Percentiles rank a stretch among this genome's conserved stretches.
These are phyloP conservation scores for Penicillium simplicissimum DNA, from an alignment of 495 filamentous ascomycete genomes.

Conservation along the genomic window DNA sequence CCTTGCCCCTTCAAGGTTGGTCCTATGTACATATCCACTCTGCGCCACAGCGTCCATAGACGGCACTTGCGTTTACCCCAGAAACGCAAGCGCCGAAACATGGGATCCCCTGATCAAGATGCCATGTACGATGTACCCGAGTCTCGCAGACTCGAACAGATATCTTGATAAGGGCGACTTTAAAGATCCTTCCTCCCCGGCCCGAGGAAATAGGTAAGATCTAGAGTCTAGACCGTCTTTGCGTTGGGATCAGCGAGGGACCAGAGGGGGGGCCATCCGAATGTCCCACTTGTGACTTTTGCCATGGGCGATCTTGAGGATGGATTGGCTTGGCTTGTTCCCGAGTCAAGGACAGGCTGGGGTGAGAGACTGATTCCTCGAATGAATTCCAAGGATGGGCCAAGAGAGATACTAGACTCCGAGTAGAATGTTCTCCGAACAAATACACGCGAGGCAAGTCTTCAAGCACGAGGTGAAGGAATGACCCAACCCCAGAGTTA, in stretches of 20 bases:
- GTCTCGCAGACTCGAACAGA: neutral
- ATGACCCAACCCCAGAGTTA: neutral
- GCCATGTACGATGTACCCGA: too few relatives aligned
- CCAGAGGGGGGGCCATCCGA: neutral
- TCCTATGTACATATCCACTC: neutral
- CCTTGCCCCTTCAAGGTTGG: too few relatives aligned
- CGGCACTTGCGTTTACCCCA: neutral
- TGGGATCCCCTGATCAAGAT: neutral
- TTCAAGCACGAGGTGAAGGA: neutral
- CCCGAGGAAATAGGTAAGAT: too few relatives aligned
- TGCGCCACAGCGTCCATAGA: neutral
- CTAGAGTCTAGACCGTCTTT: conserved; percentile 14
- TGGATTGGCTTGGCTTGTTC: neutral
- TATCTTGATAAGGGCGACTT: neutral
- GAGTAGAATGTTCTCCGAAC: conserved; percentile 6
- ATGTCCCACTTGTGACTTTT: conserved; percentile 8
- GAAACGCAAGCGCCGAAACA: neutral
- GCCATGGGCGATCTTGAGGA: conserved; percentile 11
- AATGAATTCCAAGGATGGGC: too few relatives aligned
- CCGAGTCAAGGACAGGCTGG: too few relatives aligned
- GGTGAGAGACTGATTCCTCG: too few relatives aligned
- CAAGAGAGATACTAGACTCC: neutral
- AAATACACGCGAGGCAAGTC: neutral
- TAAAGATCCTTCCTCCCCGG: too few relatives aligned
- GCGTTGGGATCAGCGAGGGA: conserved; percentile 18